Conservation (phyloP, 805 yeast genomes). For the Pichia nakasei region DNA sequence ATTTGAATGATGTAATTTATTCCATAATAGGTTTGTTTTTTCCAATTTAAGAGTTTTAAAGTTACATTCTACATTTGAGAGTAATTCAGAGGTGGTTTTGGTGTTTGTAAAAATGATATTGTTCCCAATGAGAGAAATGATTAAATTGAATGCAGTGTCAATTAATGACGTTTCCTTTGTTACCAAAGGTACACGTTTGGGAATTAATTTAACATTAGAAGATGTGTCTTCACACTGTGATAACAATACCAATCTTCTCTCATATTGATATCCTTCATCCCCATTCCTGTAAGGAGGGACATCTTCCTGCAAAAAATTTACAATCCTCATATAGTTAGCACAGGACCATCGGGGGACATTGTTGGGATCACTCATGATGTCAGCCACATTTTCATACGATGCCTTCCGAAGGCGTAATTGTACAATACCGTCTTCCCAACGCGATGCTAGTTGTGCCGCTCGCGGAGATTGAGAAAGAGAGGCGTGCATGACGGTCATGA, state of each 20-base stretch:
- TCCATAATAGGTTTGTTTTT: not conserved
- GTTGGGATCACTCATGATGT: not conserved
- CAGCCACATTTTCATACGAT: not conserved
- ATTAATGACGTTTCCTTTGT: too few relatives aligned
- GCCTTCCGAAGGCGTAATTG: not conserved
- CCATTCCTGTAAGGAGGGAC: too few relatives aligned
- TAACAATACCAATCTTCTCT: not conserved
- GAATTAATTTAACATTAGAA: not conserved
- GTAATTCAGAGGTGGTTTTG: too few relatives aligned
- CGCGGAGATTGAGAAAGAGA: too few relatives aligned
- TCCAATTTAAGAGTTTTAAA: too few relatives aligned
- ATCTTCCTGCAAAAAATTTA: not conserved
- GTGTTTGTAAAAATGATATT: too few relatives aligned
- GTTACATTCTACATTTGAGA: too few relatives aligned
- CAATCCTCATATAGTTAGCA: not conserved
- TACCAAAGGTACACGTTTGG: too few relatives aligned
- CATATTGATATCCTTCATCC: not conserved
- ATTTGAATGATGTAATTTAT: not conserved
- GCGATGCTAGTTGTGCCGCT: too few relatives aligned
- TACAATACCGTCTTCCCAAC: not conserved
- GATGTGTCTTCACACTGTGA: not conserved
- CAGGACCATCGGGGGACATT: not conserved
- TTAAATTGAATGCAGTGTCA: too few relatives aligned
- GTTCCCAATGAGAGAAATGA: too few relatives aligned
- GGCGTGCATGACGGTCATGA: not conserved